phyloP scores from a whole-genome alignment of 116 monocot genomes.

The Phalaenopsis hybrid region DNA sequence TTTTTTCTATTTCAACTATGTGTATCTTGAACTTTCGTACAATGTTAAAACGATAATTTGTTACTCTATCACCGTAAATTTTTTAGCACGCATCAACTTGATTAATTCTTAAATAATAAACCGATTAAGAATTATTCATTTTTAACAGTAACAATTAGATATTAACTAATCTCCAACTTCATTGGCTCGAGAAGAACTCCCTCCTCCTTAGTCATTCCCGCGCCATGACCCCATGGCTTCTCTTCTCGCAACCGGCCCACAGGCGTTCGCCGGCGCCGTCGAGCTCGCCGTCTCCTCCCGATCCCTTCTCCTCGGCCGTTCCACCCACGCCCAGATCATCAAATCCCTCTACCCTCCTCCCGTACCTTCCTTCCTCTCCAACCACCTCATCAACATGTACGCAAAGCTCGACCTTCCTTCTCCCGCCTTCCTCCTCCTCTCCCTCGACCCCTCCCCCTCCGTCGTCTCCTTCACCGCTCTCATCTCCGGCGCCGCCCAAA shows the following conservation, averaged over 20 bases:
- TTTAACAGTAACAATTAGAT: no score
- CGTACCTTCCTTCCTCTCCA: constrained; percentile 65
- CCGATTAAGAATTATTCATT: no score
- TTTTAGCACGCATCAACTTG: no score
- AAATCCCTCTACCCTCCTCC: constrained; percentile 32
- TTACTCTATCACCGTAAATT: no score
- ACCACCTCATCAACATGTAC: constrained; percentile 94
- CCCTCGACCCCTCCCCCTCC: constrained; percentile 39
- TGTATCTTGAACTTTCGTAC: constrained; percentile 18
- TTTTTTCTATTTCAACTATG: no score
- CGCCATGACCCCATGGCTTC: constrained; percentile 14
- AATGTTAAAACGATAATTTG: no score
- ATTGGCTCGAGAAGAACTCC: no score
- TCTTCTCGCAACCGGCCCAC: constrained; percentile 5
- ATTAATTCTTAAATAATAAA: no score
- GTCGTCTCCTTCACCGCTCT: constrained; percentile 76
- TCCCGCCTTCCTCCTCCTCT: constrained; percentile 37
- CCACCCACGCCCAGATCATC: constrained; percentile 45
- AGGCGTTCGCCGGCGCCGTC: constrained; percentile 33
- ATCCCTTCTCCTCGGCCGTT: constrained; percentile 40
- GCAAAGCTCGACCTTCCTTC: constrained; percentile 71
- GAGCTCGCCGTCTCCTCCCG: constrained; percentile 39
- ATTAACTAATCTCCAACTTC: no score
- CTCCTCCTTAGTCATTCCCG: background rate
- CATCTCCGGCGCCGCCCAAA: constrained; percentile 63